phyloP scores from a whole-genome alignment of 2,329 filamentous ascomycete species.

The Ceratocystis cacaofunesta region DNA sequence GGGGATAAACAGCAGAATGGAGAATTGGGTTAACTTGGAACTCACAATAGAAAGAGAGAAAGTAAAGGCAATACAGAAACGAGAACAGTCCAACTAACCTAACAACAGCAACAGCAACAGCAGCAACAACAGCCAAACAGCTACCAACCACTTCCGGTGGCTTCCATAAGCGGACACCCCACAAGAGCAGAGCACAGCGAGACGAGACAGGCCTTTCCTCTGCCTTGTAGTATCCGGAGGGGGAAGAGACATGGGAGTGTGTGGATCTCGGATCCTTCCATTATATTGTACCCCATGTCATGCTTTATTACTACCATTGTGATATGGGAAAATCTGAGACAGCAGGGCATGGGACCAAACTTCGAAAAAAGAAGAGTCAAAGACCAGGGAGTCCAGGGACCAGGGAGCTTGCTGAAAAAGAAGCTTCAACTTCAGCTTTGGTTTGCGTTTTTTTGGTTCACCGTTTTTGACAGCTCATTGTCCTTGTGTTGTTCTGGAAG shows the following conservation, averaged over 20 bases:
- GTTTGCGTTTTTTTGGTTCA: not conserved
- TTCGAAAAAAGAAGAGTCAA: not conserved
- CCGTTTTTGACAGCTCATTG: not conserved
- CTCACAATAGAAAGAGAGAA: not conserved
- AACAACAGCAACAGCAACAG: not conserved
- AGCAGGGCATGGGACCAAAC: not conserved
- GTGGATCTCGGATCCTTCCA: not conserved
- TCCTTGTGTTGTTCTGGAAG: not conserved
- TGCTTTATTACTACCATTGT: not conserved
- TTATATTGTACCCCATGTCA: not conserved
- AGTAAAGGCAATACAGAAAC: too few species aligned
- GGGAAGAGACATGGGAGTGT: not conserved
- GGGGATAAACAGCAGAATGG: not conserved
- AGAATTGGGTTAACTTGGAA: not conserved
- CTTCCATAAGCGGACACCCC: not conserved
- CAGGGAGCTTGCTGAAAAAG: not conserved
- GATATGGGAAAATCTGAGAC: not conserved
- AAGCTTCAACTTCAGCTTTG: not conserved
- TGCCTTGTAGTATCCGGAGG: not conserved
- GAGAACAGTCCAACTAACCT: too few species aligned
- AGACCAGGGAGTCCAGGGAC: not conserved
- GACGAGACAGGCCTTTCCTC: not conserved
- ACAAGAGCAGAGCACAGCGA: not conserved
- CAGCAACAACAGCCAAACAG: not conserved
- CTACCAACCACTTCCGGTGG: not conserved